Evolutionary conservation across 108 stramenopile species (phyloP).

Genomic region (Tribonema minus): DNA sequence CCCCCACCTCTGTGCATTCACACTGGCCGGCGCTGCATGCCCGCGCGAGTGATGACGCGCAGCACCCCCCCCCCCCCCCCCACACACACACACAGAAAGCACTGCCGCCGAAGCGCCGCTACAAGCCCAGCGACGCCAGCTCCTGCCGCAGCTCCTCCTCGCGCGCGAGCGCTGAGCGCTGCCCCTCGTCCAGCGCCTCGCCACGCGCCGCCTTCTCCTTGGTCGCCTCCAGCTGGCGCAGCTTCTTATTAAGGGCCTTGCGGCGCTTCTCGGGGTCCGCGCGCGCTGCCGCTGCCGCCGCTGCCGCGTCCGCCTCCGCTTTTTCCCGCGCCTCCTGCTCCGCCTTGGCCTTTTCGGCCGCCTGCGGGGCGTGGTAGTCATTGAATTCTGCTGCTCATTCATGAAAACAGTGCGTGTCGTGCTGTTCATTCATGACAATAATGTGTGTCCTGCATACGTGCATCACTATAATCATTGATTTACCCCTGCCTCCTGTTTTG

Average conservation of each 20-base stretch:
- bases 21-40: no score
- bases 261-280: conserved; percentile 39
- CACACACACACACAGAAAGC: no score
- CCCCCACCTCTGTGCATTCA: no score
- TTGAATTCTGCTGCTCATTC: no score
- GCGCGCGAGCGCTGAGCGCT: neutral
- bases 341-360: conserved; percentile 1
- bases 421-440: neutral
- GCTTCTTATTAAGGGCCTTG: conserved; percentile 36
- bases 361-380: neutral
- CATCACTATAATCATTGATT: neutral
- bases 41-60: neutral
- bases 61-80: neutral
- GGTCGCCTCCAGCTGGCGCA: conserved; percentile 26
- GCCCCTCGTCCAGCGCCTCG: conserved; percentile 33
- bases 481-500: neutral
- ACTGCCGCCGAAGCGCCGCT: neutral
- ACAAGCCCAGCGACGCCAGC: neutral
- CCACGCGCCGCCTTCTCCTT: conserved; percentile 25
- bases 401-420: neutral
- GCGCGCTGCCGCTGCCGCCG: neutral
- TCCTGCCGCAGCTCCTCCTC: conserved; percentile 10
- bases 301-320: conserved; percentile 5
- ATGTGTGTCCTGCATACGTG: neutral
- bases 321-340: neutral